Evolutionary conservation across 2,329 filamentous ascomycete species (phyloP).

Genomic region (Cadophora malorum): DNA sequence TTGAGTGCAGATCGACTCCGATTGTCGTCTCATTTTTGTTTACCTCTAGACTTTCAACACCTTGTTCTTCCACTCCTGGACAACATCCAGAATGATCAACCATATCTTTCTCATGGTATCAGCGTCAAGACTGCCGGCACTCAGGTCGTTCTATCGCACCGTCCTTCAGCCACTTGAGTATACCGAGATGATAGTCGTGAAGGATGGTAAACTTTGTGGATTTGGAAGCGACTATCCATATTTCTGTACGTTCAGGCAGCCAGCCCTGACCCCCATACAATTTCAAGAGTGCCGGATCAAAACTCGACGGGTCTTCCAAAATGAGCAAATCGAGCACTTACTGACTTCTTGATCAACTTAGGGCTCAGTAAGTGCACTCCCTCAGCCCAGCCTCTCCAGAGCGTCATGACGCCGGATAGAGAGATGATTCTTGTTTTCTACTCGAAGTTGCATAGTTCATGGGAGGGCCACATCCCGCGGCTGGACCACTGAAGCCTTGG

Average conservation of each 20-base stretch:
- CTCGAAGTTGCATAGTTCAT: too few relatives aligned
- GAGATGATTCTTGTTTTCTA: too few relatives aligned
- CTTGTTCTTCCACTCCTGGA: not conserved
- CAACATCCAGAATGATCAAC: conserved; percentile 35
- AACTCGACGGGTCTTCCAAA: too few relatives aligned
- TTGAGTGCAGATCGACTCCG: too few relatives aligned
- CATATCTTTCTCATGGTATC: conserved; percentile 32
- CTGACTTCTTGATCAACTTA: not conserved
- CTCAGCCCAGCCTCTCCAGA: too few relatives aligned
- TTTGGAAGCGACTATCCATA: conserved; percentile 33
- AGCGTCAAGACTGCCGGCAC: conserved; percentile 18
- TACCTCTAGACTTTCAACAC: too few relatives aligned
- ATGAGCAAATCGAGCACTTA: not conserved
- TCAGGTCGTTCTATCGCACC: conserved; percentile 27
- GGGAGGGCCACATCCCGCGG: too few relatives aligned
- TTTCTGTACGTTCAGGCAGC: conserved; percentile 17
- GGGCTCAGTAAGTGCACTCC: conserved; percentile 6
- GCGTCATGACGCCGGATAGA: too few relatives aligned
- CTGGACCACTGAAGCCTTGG: too few relatives aligned
- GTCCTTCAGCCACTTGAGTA: conserved; percentile 31
- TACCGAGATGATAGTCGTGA: conserved; percentile 26
- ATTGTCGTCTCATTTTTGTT: too few relatives aligned
- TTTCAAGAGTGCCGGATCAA: too few relatives aligned
- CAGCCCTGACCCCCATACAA: too few relatives aligned
- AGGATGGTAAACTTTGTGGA: conserved; percentile 25